Evolutionary conservation across 2,329 filamentous ascomycete genomes (phyloP).

Genomic region (Aspergillus viridinutans): DNA sequence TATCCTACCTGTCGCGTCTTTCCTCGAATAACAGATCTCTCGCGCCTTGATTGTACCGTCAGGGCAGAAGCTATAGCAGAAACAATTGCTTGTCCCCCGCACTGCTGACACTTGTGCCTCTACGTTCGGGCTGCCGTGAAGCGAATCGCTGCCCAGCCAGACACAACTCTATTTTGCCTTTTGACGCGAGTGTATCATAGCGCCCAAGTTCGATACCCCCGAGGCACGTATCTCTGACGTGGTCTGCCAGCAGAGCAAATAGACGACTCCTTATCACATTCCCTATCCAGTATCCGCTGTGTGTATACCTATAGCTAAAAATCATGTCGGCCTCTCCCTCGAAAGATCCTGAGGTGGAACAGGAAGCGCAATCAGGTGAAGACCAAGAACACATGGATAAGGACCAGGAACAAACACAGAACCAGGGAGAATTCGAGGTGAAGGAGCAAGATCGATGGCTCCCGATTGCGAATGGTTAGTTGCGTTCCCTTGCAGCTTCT

Average conservation of each 20-base stretch:
- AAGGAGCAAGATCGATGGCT: constrained; percentile 99
- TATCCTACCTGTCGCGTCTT: constrained; percentile 13
- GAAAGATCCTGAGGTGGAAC: constrained; percentile 84
- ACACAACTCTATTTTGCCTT: constrained; percentile 21
- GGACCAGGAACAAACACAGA: constrained; percentile 65
- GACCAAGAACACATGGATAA: constrained; percentile 84
- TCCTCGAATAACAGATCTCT: constrained; percentile 19
- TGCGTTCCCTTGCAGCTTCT: constrained; percentile 36
- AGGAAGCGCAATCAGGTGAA: constrained; percentile 89
- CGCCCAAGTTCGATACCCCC: constrained; percentile 20
- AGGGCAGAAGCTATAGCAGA: constrained; percentile 22
- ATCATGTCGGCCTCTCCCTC: constrained; percentile 93
- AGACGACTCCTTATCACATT: constrained; percentile 27
- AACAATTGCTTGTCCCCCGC: constrained; percentile 30
- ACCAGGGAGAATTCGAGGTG: constrained; percentile 90
- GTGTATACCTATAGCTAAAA: constrained; percentile 53
- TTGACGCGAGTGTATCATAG: constrained; percentile 22
- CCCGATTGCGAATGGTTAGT: constrained; percentile 99
- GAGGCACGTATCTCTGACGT: constrained; percentile 40
- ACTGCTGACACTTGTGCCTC: constrained; percentile 20
- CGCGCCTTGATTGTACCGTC: constrained; percentile 23
- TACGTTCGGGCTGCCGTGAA: constrained; percentile 32
- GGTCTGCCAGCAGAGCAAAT: constrained; percentile 41
- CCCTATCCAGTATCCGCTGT: constrained; percentile 34
- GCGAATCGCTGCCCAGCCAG: constrained; percentile 37